Evolutionary conservation across 805 yeast genomes (phyloP).

Genomic region (Yarrowia osloensis): DNA sequence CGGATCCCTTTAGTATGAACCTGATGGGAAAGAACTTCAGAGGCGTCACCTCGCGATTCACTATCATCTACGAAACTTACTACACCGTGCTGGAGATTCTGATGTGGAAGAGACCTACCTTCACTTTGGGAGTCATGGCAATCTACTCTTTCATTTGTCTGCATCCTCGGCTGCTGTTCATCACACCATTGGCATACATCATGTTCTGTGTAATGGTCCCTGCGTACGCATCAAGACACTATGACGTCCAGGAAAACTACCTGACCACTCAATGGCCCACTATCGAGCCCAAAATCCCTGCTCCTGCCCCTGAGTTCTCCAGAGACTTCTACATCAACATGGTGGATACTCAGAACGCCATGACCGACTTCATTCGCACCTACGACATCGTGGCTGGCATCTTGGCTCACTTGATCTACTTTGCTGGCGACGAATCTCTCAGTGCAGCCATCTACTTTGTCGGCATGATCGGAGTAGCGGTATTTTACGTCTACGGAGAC

Average conservation of each 20-base stretch:
- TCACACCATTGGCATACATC: conserved; percentile 52
- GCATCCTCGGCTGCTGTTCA: conserved; percentile 57
- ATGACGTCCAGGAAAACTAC: conserved; percentile 56
- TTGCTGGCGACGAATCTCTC: conserved; percentile 55
- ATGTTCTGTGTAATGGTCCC: conserved; percentile 65
- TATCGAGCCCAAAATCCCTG: conserved; percentile 53
- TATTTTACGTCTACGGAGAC: conserved; percentile 41
- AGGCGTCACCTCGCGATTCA: conserved; percentile 35
- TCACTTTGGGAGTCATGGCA: conserved; percentile 59
- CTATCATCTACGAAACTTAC: conserved; percentile 51
- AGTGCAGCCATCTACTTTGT: conserved; percentile 4
- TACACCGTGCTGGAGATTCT: conserved; percentile 58
- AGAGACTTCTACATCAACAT: conserved; percentile 75
- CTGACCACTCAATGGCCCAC: conserved; percentile 54
- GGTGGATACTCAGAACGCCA: conserved; percentile 82
- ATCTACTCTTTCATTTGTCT: conserved; percentile 53
- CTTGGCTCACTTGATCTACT: conserved; percentile 61
- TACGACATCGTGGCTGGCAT: conserved; percentile 60
- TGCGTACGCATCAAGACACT: conserved; percentile 59
- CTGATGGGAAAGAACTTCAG: conserved; percentile 55
- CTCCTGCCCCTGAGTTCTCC: conserved; percentile 76
- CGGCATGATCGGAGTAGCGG: conserved; percentile 36
- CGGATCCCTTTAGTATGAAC: conserved; percentile 73
- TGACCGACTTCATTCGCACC: conserved; percentile 60
- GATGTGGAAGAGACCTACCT: conserved; percentile 65